phyloP scores from a whole-genome alignment of 2,329 filamentous ascomycete species.

The Ambrosiella cleistominuta region DNA sequence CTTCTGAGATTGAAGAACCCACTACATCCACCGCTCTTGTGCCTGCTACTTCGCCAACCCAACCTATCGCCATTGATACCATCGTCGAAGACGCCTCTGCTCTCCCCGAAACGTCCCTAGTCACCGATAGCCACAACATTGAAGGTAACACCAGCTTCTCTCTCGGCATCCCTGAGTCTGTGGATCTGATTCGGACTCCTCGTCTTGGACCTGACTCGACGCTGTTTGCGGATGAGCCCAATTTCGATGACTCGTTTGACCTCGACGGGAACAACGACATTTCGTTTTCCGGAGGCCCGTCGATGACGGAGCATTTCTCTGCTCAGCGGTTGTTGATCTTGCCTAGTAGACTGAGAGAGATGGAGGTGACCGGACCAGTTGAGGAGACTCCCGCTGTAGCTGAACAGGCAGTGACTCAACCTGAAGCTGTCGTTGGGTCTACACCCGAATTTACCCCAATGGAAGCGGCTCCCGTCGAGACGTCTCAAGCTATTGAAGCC shows the following conservation, averaged over 20 bases:
- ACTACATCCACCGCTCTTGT: background rate
- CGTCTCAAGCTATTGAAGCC: background rate
- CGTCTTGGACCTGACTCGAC: conserved; percentile 11
- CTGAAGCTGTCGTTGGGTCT: too few relatives aligned
- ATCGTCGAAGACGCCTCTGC: background rate
- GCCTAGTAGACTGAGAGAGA: background rate
- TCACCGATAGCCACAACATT: background rate
- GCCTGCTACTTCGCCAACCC: background rate
- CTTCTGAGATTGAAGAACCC: background rate
- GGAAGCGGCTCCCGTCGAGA: background rate
- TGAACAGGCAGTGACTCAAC: background rate
- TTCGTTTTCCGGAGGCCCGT: conserved; percentile 7
- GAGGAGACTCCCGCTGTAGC: background rate
- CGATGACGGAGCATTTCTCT: conserved; percentile 12
- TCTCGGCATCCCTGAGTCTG: background rate
- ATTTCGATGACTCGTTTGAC: conserved; percentile 8
- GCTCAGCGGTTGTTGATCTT: background rate
- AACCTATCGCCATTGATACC: background rate
- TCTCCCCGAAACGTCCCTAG: background rate
- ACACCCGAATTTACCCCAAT: background rate
- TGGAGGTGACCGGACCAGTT: background rate
- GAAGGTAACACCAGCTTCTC: background rate
- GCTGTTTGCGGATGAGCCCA: conserved; percentile 9
- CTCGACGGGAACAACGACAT: conserved; percentile 5
- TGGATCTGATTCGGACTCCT: conserved; percentile 6